Conservation (phyloP, 371 early-diverging fungal species). For the Haplosporangium sp. region DNA sequence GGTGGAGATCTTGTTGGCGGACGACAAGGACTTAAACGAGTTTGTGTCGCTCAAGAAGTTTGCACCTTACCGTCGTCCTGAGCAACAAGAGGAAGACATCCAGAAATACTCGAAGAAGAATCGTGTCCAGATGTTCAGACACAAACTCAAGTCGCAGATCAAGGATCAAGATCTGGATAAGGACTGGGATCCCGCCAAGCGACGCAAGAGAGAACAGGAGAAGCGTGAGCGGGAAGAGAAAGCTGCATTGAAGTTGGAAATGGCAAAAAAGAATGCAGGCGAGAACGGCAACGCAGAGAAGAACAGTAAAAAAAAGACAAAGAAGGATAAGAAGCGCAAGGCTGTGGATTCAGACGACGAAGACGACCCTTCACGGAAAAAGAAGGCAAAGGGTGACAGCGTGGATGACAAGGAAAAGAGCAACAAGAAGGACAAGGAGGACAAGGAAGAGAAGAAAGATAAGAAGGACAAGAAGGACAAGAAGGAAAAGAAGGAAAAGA, state of each 20-base stretch:
- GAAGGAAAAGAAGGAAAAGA: slow-evolving; percentile 23
- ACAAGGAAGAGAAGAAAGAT: slow-evolving; percentile 6
- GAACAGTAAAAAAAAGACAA: slow-evolving; percentile 37
- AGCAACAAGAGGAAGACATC: slow-evolving; percentile 64
- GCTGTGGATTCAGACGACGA: slow-evolving; percentile 29
- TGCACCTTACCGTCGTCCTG: slow-evolving; percentile 74
- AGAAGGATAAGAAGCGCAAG: slow-evolving; percentile 46
- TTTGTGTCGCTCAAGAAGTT: slow-evolving; percentile 86
- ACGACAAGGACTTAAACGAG: slow-evolving; percentile 89
- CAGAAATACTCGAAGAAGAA: slow-evolving; percentile 69
- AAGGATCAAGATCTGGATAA: slow-evolving; percentile 54
- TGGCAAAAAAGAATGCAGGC: slow-evolving; percentile 14
- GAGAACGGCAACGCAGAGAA: slow-evolving; percentile 16
- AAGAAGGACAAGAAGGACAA: slow-evolving; percentile 21
- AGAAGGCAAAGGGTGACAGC: slow-evolving; percentile 20
- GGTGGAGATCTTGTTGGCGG: slow-evolving; percentile 89
- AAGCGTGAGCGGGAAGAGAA: slow-evolving; percentile 46
- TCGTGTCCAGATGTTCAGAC: slow-evolving; percentile 65
- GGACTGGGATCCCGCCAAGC: slow-evolving; percentile 56
- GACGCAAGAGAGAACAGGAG: slow-evolving; percentile 50
- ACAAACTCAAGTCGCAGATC: slow-evolving; percentile 57
- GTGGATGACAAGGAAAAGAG: background rate
- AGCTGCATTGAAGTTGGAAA: slow-evolving; percentile 9
- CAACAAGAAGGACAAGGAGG: slow-evolving; percentile 1
- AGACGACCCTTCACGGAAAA: slow-evolving; percentile 3